Base-by-base conservation (phyloP, 2,329 filamentous ascomycete genomes). In the Aspergillus flavus region DNA sequence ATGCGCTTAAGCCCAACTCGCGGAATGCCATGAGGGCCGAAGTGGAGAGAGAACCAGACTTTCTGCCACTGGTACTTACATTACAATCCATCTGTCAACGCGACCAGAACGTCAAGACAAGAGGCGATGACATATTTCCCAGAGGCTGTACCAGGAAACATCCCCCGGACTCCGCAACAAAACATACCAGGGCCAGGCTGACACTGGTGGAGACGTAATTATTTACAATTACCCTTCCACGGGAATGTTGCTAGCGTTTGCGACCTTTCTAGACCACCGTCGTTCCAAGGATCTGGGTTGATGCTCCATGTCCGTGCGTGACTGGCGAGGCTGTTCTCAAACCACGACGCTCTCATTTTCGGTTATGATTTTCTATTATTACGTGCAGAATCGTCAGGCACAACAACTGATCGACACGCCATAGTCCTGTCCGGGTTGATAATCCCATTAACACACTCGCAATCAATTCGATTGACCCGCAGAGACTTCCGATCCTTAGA, bases 201-300 rank as follows among this genome's bases (percentile, higher is more conserved):
- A 61, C 36, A 28, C 36, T 41, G 23, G 56, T 62, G 62, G 62
- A 50, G 45, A 45, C 45, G 50, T 58, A 28, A 39, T 55, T 57
- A 36, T 41, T 59, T 54, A 41, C 39, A 12, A 46, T 53, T 26
- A 36, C 28, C 36, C 28, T 65, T 60, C 53, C 26, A 64, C 55
- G 58, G 58, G 45, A 59, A 52, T 61, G 28, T 55, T 61, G 39
- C 61, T 60, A 66, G 52, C 48, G 48, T 62, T 52, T 46, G 58
- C 53, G 58, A 50, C 65, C 62, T 64, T 66, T 65, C 62, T 64
- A 64, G 62, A 62, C 66, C 66, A 56, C 61, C 64, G 62, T 58
- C 64, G 63, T 66, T 68, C 63, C 67, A 68, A 48, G 64, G 67
- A 65, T 65, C 66, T 63, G 63, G 59, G 50, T 60, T 58, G 41